These are phyloP conservation scores for Chenopodium formosanum DNA, from an alignment of 148 eudicot species.

Conservation along the genomic window DNA sequence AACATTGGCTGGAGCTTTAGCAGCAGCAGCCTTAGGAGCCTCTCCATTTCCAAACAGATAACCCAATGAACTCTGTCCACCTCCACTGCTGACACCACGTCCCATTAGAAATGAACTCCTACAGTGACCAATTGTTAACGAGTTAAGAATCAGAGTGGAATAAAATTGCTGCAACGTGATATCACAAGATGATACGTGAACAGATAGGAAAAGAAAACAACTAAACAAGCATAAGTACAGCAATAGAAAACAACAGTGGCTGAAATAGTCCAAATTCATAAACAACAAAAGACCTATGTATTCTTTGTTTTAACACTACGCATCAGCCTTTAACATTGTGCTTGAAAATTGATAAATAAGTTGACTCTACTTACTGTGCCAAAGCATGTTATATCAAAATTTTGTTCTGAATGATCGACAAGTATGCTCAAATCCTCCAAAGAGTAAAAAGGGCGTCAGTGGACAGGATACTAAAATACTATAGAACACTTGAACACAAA, in stretches of 20 bases:
- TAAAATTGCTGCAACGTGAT: neutral
- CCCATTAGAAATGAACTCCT: slow-evolving; percentile 47
- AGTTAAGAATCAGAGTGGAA: neutral
- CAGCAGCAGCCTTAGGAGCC: slow-evolving; percentile 54
- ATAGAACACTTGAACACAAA: no score
- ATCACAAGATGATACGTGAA: neutral
- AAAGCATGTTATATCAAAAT: neutral
- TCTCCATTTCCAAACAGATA: slow-evolving; percentile 81
- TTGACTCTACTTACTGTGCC: neutral
- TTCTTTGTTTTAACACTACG: neutral
- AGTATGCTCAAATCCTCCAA: no score
- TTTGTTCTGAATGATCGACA: no score
- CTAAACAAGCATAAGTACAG: neutral
- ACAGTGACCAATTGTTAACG: neutral
- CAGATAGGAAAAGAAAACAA: neutral
- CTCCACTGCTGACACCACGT: slow-evolving; percentile 94
- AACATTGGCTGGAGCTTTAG: slow-evolving; percentile 34
- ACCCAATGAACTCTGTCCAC: slow-evolving; percentile 83
- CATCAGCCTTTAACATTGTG: neutral
- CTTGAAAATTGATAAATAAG: neutral
- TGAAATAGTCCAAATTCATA: neutral
- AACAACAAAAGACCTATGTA: neutral
- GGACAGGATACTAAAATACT: no score
- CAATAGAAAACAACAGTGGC: neutral
- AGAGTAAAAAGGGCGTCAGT: no score